Evolutionary conservation across 169 alveolate species (phyloP).

Genomic region (Plasmodium gallinaceum): DNA sequence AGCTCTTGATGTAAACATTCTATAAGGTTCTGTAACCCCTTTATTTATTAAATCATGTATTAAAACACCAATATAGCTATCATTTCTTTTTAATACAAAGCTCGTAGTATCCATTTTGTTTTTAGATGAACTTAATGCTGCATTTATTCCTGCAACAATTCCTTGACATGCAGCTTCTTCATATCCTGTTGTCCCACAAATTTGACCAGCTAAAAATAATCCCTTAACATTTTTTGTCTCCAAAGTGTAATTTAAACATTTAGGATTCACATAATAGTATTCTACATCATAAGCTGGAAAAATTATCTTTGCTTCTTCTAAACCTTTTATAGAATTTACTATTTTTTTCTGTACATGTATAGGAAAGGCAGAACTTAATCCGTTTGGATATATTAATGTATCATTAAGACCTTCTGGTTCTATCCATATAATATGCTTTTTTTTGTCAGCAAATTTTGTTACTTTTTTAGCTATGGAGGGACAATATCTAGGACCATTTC

Average conservation of each 20-base stretch:
- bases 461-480: conserved; percentile 92
- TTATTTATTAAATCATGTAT: conserved; percentile 91
- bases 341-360: conserved; percentile 85
- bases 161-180: conserved; percentile 96
- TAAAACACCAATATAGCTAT: conserved; percentile 92
- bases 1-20: conserved; percentile 94
- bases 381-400: conserved; percentile 92
- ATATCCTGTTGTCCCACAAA: conserved; percentile 96
- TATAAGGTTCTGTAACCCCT: conserved; percentile 92
- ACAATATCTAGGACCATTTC: conserved; percentile 95
- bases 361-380: conserved; percentile 93
- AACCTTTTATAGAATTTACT: conserved; percentile 81
- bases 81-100: conserved; percentile 84
- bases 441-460: conserved; percentile 85
- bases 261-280: conserved; percentile 90
- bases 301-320: conserved; percentile 88
- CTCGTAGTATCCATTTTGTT: conserved; percentile 18
- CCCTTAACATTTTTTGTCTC: conserved; percentile 87
- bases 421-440: conserved; percentile 92
- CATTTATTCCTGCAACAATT: conserved; percentile 93
- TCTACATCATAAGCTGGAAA: conserved; percentile 94
- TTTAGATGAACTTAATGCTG: conserved; percentile 85
- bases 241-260: conserved; percentile 85
- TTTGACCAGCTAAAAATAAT: conserved; percentile 92
- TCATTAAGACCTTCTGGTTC: conserved; percentile 93